Conservation (phyloP, 2,329 filamentous ascomycete genomes). For the Fonsecaea multimorphosa region DNA sequence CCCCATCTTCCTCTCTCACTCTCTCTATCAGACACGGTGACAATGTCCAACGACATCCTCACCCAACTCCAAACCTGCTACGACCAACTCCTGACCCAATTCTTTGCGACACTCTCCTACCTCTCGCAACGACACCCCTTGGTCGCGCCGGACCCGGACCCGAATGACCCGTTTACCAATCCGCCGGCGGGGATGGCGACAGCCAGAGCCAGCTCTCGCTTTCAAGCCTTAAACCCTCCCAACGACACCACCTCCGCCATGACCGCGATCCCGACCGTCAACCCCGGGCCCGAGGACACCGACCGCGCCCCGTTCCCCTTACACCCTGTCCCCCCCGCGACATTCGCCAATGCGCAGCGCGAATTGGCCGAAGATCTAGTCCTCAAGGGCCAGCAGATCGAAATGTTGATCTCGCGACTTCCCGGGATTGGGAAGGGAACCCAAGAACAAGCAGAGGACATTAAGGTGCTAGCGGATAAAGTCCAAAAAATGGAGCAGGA, state of each 20-base stretch:
- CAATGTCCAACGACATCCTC: slow-evolving; percentile 50
- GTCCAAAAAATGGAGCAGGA: slow-evolving; percentile 53
- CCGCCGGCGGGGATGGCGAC: slow-evolving; percentile 33
- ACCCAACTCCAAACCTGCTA: slow-evolving; percentile 59
- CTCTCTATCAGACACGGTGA: neutral
- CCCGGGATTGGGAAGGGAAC: slow-evolving; percentile 55
- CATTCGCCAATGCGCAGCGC: slow-evolving; percentile 52
- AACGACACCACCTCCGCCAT: slow-evolving; percentile 40
- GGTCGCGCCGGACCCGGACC: slow-evolving; percentile 45
- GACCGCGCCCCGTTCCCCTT: slow-evolving; percentile 45
- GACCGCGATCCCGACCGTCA: no score
- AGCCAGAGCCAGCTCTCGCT: neutral
- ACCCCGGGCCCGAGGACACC: slow-evolving; percentile 36
- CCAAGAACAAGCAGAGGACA: slow-evolving; percentile 52
- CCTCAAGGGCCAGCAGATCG: slow-evolving; percentile 59
- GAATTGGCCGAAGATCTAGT: slow-evolving; percentile 58
- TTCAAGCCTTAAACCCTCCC: slow-evolving; percentile 42
- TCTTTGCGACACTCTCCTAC: slow-evolving; percentile 59
- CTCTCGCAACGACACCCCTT: slow-evolving; percentile 55
- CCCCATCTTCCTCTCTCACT: no score
- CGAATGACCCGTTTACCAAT: slow-evolving; percentile 44
- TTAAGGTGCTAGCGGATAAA: slow-evolving; percentile 52
- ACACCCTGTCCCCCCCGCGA: slow-evolving; percentile 49
- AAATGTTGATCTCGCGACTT: slow-evolving; percentile 54
- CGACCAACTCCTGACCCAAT: slow-evolving; percentile 59